Evolutionary conservation across 164 flowering plant genomes (phyloP).

Genomic region (Sedum album): DNA sequence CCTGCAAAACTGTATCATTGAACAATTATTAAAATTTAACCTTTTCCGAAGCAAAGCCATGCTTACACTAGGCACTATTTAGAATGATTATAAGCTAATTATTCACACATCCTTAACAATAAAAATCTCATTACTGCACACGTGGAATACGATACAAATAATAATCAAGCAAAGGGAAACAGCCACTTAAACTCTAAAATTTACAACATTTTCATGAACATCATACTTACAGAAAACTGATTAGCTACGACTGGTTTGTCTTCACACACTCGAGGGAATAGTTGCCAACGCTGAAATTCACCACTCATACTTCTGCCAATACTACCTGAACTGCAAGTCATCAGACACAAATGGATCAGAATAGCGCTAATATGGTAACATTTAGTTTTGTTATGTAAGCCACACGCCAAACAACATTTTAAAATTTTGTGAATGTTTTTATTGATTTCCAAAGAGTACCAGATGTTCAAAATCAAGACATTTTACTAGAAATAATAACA

Average conservation of each 20-base stretch:
- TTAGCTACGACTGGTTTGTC: slow-evolving; percentile 1
- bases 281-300: slow-evolving; percentile 1
- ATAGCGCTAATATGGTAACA: not conserved
- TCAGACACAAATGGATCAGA: not conserved
- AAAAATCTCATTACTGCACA: no score
- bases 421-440: not conserved
- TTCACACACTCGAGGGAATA: slow-evolving; percentile 3
- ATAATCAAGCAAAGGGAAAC: not conserved
- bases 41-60: no score
- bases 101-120: no score
- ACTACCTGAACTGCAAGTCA: not conserved
- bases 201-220: not conserved
- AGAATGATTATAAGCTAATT: no score
- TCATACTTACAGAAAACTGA: slow-evolving; percentile 7
- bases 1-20: no score
- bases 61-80: no score
- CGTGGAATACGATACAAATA: no score
- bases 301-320: slow-evolving; percentile 5
- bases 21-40: no score
- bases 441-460: not conserved
- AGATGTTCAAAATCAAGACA: not conserved
- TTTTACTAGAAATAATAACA: not conserved
- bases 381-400: not conserved
- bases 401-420: not conserved
- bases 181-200: no score